Conservation (phyloP, 306 rosid species). For the Cicer yamashitae region DNA sequence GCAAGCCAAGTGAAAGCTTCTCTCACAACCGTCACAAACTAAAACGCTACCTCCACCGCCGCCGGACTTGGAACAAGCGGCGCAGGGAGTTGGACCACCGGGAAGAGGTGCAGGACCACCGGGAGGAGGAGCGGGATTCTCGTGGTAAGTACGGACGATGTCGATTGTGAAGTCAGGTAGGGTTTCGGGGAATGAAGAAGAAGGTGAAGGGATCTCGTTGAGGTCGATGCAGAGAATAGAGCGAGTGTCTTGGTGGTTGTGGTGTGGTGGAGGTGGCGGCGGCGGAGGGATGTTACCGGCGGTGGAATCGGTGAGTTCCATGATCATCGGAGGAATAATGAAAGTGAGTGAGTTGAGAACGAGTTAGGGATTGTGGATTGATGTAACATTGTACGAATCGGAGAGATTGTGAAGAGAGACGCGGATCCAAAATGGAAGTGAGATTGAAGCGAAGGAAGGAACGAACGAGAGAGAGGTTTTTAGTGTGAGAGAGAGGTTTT, state of each 20-base stretch:
- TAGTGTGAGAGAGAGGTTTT: not conserved
- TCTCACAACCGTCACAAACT: constrained; percentile 99
- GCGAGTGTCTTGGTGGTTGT: constrained; percentile 56
- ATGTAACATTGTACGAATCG: constrained; percentile 67
- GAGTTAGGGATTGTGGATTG: constrained; percentile 49
- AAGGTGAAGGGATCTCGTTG: constrained; percentile 97
- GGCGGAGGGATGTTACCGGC: constrained; percentile 47
- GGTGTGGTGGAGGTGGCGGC: not conserved
- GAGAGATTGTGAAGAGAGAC: constrained; percentile 13
- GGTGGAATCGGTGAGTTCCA: constrained; percentile 84
- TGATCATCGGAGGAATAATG: constrained; percentile 66
- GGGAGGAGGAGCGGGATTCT: constrained; percentile 77
- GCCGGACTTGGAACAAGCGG: constrained; percentile 63
- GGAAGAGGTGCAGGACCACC: constrained; percentile 70
- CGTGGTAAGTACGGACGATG: constrained; percentile 79
- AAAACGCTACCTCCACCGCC: constrained; percentile 55
- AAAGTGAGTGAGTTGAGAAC: constrained; percentile 47
- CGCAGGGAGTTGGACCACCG: constrained; percentile 49
- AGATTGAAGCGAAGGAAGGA: constrained; percentile 47
- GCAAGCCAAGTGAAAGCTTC: constrained; percentile 78
- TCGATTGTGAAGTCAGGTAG: constrained; percentile 75
- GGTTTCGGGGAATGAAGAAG: constrained; percentile 64
- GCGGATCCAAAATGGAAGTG: constrained; percentile 59
- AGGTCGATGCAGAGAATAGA: constrained; percentile 83
- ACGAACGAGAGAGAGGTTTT: constrained; percentile 12